A percentile compares a stretch with the other conserved stretches of the same genome.
Evolutionary conservation across 495 filamentous ascomycete genomes (phyloP).

Genomic region (Tetracladium marchalianum): DNA sequence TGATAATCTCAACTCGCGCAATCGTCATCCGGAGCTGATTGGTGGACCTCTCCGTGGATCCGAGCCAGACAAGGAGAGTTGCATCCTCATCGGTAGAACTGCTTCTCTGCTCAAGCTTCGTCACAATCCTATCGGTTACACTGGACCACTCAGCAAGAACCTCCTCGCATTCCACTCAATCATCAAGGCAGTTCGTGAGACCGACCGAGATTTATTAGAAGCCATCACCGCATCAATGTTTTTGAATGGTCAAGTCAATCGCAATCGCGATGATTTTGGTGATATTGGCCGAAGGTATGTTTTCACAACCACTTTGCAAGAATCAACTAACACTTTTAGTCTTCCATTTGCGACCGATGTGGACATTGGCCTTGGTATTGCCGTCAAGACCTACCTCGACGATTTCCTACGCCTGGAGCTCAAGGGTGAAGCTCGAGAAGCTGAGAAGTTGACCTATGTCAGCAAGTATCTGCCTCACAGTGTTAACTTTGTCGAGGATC

Average conservation of each 20-base stretch:
- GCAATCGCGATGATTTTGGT: conserved; percentile 59
- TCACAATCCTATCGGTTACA: conserved; percentile 83
- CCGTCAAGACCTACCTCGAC: conserved; percentile 87
- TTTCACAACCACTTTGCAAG: not conserved
- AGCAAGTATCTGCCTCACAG: conserved; percentile 64
- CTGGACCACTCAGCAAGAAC: conserved; percentile 84
- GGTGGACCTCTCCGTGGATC: conserved; percentile 39
- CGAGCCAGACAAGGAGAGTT: conserved; percentile 42
- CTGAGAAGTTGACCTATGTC: conserved; percentile 43
- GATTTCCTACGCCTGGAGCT: conserved; percentile 56
- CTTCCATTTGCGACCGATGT: conserved; percentile 80
- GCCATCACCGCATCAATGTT: conserved; percentile 68
- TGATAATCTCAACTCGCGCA: conserved; percentile 59
- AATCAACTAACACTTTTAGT: conserved; percentile 29
- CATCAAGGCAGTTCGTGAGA: conserved; percentile 64
- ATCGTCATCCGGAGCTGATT: conserved; percentile 39
- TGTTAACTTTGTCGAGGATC: conserved; percentile 62
- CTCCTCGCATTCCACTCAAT: conserved; percentile 81
- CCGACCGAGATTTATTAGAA: conserved; percentile 74
- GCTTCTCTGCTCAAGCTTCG: conserved; percentile 72
- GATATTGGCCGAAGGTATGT: conserved; percentile 65
- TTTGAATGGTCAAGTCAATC: conserved; percentile 63
- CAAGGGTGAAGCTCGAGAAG: conserved; percentile 47
- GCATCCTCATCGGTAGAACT: conserved; percentile 74
- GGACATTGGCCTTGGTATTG: conserved; percentile 79